Evolutionary conservation across 495 filamentous ascomycete genomes (phyloP), one percentile per base, ranked within the genome.

Genomic region (Cenococcum geophilum): DNA sequence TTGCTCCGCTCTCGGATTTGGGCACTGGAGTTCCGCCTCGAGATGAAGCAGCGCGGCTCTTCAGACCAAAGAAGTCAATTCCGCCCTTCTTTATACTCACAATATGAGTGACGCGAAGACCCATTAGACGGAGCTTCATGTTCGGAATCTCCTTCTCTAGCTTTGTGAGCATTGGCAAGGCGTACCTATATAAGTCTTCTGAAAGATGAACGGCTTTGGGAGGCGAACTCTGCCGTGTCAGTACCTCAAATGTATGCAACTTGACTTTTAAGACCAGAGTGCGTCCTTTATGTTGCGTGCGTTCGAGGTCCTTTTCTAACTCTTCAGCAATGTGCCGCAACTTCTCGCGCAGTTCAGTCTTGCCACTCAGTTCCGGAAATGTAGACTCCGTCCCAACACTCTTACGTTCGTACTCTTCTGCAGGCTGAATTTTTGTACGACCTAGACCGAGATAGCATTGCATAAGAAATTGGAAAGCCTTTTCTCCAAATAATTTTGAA

Each of bases 311-410:
- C 63, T 89, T 86, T 71, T 95, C 91, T 18, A 99, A 76, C 71
- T 96, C 93, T 62, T 92, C 86, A 0, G 95, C 89, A 1, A 82
- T 89, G 71, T 75, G 78, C 42, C 85, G 82, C 3, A 99, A 79
- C 71, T 95, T 96, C 25, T 82, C 83, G 11, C 89, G 78, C 16
- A 97, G 77, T 59, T 86, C 83, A 6, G 74, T 75, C 21, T 83
- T 82, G 50, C 85, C 83, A 16, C 79, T 78, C 64, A 96, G 84
- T 25, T 96, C 95, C 49, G 83, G 79, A 61, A 98, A 98, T 0
- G 93, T 98, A 51, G 83, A 85, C 74, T 99, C 93, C 0, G 92
- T 97, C 34, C 93, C 92, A 4, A 99, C 87, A 64, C 89, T 95
- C 71, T 97, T 96, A 11, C 92, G 82, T 66, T 96, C 91, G 62